Evolutionary conservation across 129 eudicot genomes (phyloP).

Genomic region (Arctium minus): DNA sequence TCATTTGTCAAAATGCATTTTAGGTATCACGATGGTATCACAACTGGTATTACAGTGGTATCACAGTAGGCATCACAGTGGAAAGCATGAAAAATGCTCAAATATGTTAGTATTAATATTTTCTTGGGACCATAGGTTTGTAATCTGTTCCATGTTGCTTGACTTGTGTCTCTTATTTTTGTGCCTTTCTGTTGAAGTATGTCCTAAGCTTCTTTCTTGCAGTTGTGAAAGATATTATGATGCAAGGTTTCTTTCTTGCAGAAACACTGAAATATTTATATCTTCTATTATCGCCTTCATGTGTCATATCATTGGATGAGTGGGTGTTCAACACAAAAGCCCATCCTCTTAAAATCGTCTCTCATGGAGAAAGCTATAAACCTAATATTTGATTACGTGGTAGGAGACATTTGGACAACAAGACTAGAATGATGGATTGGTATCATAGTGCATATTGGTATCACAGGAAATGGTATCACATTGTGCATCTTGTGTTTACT

Average conservation of each 20-base stretch:
- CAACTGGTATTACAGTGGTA: too few species aligned
- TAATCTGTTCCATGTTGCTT: not conserved
- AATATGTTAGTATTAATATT: too few species aligned
- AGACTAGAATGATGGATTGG: slow-evolving; percentile 17
- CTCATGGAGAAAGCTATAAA: slow-evolving; percentile 35
- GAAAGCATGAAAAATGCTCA: too few species aligned
- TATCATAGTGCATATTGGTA: too few species aligned
- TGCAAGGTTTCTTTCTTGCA: slow-evolving; percentile 99
- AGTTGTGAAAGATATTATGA: slow-evolving; percentile 94
- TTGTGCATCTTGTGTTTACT: too few species aligned
- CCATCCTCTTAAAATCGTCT: slow-evolving; percentile 75
- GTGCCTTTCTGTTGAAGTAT: too few species aligned
- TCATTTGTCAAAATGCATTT: slow-evolving; percentile 41
- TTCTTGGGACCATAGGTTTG: not conserved
- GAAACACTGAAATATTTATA: slow-evolving; percentile 93
- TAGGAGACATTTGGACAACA: slow-evolving; percentile 62
- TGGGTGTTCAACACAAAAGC: slow-evolving; percentile 99
- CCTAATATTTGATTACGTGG: slow-evolving; percentile 40
- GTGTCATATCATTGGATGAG: slow-evolving; percentile 82
- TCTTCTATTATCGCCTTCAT: slow-evolving; percentile 88
- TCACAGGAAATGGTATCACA: too few species aligned
- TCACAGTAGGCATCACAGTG: too few species aligned
- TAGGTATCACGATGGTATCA: too few species aligned
- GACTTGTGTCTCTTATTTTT: not conserved
- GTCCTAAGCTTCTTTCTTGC: too few species aligned